Conservation (phyloP, 345 rosid species). For the Camelina neglecta region DNA sequence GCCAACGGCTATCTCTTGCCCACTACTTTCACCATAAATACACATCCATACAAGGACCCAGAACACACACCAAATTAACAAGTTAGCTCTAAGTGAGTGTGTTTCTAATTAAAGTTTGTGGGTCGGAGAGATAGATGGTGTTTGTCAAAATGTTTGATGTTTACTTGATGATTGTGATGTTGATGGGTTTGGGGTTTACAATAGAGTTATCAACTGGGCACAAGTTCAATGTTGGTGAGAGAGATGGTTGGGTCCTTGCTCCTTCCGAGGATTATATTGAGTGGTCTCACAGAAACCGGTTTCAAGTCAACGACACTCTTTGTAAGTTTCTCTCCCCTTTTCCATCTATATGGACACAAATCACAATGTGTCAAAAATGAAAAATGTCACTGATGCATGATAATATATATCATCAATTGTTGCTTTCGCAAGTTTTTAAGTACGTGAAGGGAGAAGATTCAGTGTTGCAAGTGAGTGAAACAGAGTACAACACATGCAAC, state of each 20-base stretch:
- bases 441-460: conserved; percentile 56
- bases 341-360: not conserved
- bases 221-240: conserved; percentile 72
- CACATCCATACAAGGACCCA: not conserved
- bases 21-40: conserved; percentile 41
- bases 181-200: conserved; percentile 45
- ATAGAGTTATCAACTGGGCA: conserved; percentile 45
- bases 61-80: not conserved
- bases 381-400: not conserved
- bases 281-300: conserved; percentile 78
- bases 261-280: conserved; percentile 72
- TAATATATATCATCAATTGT: not conserved
- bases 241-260: conserved; percentile 71
- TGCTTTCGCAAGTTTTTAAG: conserved; percentile 42
- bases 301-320: conserved; percentile 83
- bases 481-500: conserved; percentile 68
- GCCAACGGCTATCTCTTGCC: conserved; percentile 47
- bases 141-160: conserved; percentile 27
- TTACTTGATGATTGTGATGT: conserved; percentile 31
- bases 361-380: not conserved
- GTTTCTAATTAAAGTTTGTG: not conserved
- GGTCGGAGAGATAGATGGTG: not conserved
- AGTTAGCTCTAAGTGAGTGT: not conserved
- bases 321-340: conserved; percentile 46
- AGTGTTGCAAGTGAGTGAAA: conserved; percentile 58